These are phyloP conservation scores for Dactylorhiza incarnata DNA, from an alignment of 106 monocot species.

Conservation along the genomic window DNA sequence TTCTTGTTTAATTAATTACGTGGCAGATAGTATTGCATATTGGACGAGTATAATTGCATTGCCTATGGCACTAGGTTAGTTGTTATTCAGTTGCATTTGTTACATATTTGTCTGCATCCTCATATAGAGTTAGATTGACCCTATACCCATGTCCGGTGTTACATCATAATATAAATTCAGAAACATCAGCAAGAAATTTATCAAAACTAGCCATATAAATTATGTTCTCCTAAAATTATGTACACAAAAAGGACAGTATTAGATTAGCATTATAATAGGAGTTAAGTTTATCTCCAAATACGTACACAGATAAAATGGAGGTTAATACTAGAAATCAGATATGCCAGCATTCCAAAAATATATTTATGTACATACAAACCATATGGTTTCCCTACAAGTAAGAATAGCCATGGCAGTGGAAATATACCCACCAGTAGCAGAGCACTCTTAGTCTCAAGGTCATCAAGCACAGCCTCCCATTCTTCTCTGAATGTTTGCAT, in stretches of 20 bases:
- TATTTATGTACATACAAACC: background rate
- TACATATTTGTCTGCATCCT: no score
- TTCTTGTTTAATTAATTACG: no score
- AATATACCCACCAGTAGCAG: conserved; percentile 60
- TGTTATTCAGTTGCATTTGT: no score
- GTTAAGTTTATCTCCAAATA: background rate
- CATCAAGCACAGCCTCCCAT: conserved; percentile 76
- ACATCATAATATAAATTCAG: background rate
- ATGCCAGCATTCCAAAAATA: background rate
- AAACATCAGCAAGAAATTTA: background rate
- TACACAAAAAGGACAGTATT: background rate
- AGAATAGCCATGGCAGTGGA: background rate
- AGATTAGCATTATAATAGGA: background rate
- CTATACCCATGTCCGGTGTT: no score
- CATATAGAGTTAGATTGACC: no score
- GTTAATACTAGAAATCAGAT: background rate
- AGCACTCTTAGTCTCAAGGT: conserved; percentile 72
- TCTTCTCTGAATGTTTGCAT: conserved; percentile 65
- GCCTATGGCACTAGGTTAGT: no score
- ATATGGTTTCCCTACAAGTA: background rate
- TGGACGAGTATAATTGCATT: no score
- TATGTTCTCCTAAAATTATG: background rate
- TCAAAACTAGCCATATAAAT: background rate
- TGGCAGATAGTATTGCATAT: no score
- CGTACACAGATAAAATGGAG: background rate